phyloP scores from a whole-genome alignment of 1,284 basidiomycete species.

The Fomes fomentarius region DNA sequence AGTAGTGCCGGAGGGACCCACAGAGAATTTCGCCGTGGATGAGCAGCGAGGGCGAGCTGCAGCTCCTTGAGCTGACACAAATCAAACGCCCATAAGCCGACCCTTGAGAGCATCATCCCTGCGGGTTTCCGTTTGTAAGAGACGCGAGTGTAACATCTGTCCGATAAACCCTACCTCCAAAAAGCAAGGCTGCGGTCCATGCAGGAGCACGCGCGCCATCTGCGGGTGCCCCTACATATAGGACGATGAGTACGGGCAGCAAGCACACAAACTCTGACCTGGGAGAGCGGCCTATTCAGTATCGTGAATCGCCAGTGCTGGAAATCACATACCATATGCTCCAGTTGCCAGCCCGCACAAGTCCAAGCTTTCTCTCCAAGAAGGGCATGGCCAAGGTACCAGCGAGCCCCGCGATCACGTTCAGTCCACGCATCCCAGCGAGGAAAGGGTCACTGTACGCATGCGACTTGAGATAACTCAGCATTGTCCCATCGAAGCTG shows the following conservation, averaged over 20 bases:
- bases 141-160: constrained; percentile 9
- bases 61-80: constrained; percentile 52
- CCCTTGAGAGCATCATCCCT: constrained; percentile 51
- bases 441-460: constrained; percentile 54
- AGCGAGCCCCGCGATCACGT: constrained; percentile 46
- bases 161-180: constrained; percentile 35
- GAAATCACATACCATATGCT: constrained; percentile 44
- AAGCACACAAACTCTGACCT: constrained; percentile 46
- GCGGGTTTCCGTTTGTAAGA: neutral
- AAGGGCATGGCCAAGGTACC: constrained; percentile 50
- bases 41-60: constrained; percentile 42
- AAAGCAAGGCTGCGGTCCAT: constrained; percentile 43
- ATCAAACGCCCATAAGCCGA: constrained; percentile 57
- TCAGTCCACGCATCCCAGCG: constrained; percentile 55
- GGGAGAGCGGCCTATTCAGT: neutral
- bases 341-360: constrained; percentile 52
- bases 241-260: constrained; percentile 42
- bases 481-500: constrained; percentile 53
- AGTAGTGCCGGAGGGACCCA: constrained; percentile 2
- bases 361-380: constrained; percentile 44
- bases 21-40: constrained; percentile 47
- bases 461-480: constrained; percentile 49
- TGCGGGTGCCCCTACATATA: constrained; percentile 38
- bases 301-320: neutral
- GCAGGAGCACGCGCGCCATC: constrained; percentile 26